Percentiles rank a stretch among this genome's conserved stretches.
Evolutionary conservation across 2,329 filamentous ascomycete genomes (phyloP).

Genomic region (Ceratocystis papillata): DNA sequence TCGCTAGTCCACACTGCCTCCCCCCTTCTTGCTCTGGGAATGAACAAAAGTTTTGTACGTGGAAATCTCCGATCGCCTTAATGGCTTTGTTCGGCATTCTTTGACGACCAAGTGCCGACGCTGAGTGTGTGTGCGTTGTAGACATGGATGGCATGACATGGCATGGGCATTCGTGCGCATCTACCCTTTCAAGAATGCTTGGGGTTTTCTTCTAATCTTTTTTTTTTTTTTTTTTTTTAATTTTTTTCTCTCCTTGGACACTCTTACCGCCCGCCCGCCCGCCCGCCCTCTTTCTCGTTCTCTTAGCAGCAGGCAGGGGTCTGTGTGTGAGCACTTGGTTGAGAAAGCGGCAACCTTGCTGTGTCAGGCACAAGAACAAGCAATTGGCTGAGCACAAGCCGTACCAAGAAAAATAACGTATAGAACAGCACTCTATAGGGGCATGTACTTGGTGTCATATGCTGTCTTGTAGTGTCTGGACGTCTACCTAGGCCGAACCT

Average conservation of each 20-base stretch:
- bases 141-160: not conserved
- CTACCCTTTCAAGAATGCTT: too few species aligned
- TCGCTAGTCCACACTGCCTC: not conserved
- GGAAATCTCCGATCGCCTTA: not conserved
- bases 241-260: too few species aligned
- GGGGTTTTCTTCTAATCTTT: too few species aligned
- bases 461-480: not conserved
- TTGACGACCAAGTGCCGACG: not conserved
- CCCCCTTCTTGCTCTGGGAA: not conserved
- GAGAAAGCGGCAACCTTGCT: not conserved
- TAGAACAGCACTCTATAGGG: not conserved
- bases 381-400: not conserved
- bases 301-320: not conserved
- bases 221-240: not conserved
- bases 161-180: not conserved
- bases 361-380: not conserved
- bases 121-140: not conserved
- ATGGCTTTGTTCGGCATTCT: conserved; percentile 4
- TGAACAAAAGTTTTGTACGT: not conserved
- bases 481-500: not conserved
- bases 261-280: too few species aligned
- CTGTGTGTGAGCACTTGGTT: not conserved
- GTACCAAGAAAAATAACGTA: too few species aligned
- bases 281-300: too few species aligned
- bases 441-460: not conserved